Evolutionary conservation across 306 rosid genomes (phyloP).

Genomic region (Ceratonia siliqua): DNA sequence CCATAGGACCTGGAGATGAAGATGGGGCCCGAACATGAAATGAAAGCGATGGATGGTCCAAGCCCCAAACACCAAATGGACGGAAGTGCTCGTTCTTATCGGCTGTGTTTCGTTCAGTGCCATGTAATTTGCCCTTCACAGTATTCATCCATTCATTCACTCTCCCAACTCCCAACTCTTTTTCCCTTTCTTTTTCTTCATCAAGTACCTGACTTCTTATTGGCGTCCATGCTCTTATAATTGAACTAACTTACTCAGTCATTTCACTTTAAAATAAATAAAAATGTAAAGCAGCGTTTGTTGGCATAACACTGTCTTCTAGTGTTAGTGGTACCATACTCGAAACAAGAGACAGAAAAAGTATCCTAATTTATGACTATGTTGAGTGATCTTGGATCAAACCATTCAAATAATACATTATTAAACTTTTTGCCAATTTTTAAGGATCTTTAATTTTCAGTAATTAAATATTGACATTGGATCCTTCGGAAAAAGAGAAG

Average conservation of each 20-base stretch:
- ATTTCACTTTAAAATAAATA: no score
- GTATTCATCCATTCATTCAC: not conserved
- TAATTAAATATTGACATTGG: not conserved
- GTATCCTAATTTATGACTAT: not conserved
- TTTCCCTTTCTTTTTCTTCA: not conserved
- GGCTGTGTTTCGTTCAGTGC: not conserved
- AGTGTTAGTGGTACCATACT: not conserved
- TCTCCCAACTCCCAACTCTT: not conserved
- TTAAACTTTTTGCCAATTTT: not conserved
- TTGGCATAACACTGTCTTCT: not conserved
- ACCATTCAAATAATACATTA: not conserved
- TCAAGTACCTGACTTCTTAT: no score
- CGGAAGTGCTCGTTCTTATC: not conserved
- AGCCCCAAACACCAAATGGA: conserved; percentile 4
- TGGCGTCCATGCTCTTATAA: not conserved
- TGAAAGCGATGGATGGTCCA: conserved; percentile 26
- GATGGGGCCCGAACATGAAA: not conserved
- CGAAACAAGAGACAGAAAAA: not conserved
- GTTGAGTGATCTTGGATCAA: not conserved
- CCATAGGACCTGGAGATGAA: no score
- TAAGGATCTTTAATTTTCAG: not conserved
- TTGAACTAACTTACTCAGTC: not conserved
- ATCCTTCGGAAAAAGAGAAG: not conserved
- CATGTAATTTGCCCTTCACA: not conserved
- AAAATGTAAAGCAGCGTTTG: not conserved